phyloP scores from a whole-genome alignment of 148 eudicot species.

The Fallopia convolvulus region DNA sequence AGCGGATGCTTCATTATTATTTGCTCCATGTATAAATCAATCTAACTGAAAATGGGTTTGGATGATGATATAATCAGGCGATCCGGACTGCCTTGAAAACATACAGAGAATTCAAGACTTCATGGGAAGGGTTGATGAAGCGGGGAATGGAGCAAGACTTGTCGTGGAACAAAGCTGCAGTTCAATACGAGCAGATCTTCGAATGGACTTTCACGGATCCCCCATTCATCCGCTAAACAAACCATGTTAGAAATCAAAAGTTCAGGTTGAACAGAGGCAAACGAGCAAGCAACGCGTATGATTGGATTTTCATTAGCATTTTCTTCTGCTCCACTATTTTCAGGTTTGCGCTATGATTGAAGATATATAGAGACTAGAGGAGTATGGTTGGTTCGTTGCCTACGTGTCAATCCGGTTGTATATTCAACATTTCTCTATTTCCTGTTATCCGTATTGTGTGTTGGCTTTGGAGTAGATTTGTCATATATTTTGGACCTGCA shows the following conservation, averaged over 20 bases:
- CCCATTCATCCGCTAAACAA: conserved; percentile 44
- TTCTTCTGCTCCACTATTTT: no score
- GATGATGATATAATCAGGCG: conserved; percentile 29
- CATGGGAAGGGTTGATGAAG: conserved; percentile 87
- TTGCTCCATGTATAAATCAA: background rate
- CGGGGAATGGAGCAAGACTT: conserved; percentile 78
- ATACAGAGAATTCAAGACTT: conserved; percentile 57
- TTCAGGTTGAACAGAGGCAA: background rate
- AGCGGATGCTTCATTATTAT: no score
- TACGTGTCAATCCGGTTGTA: background rate
- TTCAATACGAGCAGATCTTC: conserved; percentile 81
- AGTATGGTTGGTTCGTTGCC: background rate
- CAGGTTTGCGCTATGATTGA: no score
- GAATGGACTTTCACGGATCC: conserved; percentile 81
- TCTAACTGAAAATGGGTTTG: no score
- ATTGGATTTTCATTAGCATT: background rate
- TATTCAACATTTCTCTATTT: conserved; percentile 1
- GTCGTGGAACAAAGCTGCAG: conserved; percentile 87
- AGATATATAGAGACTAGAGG: no score
- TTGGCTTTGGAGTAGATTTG: background rate
- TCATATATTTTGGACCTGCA: background rate
- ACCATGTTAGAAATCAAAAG: no score
- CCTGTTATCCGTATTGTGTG: background rate
- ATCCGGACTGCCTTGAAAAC: conserved; percentile 48
- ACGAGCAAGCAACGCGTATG: background rate